phyloP scores from a whole-genome alignment of 441 rosid genomes.

The Populus hybrid region DNA sequence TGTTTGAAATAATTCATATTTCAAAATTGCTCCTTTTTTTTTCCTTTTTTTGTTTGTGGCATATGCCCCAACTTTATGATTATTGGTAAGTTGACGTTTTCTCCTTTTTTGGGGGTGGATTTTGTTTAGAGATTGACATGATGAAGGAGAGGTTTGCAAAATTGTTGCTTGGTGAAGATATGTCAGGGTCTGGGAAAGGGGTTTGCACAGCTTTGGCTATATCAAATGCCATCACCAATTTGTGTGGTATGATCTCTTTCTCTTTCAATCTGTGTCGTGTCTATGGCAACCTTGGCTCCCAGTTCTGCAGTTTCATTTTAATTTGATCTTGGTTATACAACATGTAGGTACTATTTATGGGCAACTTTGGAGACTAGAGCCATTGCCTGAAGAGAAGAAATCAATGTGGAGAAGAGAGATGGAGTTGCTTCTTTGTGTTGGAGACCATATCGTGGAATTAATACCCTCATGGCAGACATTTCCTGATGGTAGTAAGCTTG shows the following conservation, averaged over 20 bases:
- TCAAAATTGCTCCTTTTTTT: background rate
- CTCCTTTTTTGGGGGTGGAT: conserved; percentile 11
- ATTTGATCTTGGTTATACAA: conserved; percentile 10
- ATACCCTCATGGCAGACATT: conserved; percentile 79
- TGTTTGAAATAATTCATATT: background rate
- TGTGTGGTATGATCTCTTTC: conserved; percentile 58
- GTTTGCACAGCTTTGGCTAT: conserved; percentile 83
- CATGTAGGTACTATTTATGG: conserved; percentile 70
- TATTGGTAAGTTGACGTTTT: background rate
- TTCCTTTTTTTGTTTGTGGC: background rate
- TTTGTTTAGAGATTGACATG: conserved; percentile 67
- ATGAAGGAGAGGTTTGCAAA: conserved; percentile 91
- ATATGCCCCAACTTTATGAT: background rate
- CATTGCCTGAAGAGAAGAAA: conserved; percentile 67
- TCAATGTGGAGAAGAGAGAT: conserved; percentile 92
- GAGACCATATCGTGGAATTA: conserved; percentile 86
- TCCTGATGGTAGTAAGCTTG: conserved; percentile 82
- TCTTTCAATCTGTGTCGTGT: background rate
- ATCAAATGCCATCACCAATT: conserved; percentile 88
- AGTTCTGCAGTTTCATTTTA: background rate
- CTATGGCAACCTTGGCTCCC: background rate
- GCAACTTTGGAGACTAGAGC: conserved; percentile 91
- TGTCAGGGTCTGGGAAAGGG: conserved; percentile 60
- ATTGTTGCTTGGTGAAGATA: conserved; percentile 48
- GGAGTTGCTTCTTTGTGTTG: conserved; percentile 85